A percentile compares a stretch with the other conserved stretches of the same genome.
phyloP scores from a whole-genome alignment of 1,284 basidiomycete species.

The Melanopsichium pennsylvanicum region DNA sequence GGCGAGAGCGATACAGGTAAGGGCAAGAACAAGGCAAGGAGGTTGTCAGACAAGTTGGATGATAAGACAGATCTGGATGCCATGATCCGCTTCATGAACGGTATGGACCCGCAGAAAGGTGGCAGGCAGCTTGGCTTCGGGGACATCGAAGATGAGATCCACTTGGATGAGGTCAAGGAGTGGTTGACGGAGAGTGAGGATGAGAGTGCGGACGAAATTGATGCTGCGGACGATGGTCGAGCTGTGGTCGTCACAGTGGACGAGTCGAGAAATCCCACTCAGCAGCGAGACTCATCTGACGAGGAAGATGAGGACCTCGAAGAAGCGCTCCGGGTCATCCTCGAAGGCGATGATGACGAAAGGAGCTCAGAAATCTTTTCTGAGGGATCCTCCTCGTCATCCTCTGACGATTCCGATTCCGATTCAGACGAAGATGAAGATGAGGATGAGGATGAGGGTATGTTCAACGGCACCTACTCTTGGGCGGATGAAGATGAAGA shows the following conservation, averaged over 20 bases:
- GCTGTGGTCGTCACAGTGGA: neutral
- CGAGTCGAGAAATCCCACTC: too few relatives aligned
- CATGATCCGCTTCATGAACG: slow-evolving; percentile 57
- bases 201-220: slow-evolving; percentile 21
- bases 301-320: slow-evolving; percentile 32
- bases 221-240: neutral
- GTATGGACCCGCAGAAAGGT: slow-evolving; percentile 56
- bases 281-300: too few relatives aligned
- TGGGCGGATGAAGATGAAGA: slow-evolving; percentile 76
- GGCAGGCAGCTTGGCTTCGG: slow-evolving; percentile 54
- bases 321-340: slow-evolving; percentile 39
- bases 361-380: slow-evolving; percentile 28
- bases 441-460: slow-evolving; percentile 53
- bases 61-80: slow-evolving; percentile 45
- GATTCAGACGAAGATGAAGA: slow-evolving; percentile 23
- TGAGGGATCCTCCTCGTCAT: slow-evolving; percentile 25
- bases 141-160: slow-evolving; percentile 49
- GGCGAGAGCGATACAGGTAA: slow-evolving; percentile 14
- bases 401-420: slow-evolving; percentile 31
- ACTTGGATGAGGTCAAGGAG: slow-evolving; percentile 52
- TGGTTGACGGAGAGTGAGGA: slow-evolving; percentile 53
- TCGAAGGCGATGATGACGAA: slow-evolving; percentile 35
- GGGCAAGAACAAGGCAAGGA: slow-evolving; percentile 25
- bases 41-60: slow-evolving; percentile 32
- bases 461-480: slow-evolving; percentile 65